phyloP scores from a whole-genome alignment of 1,139 yeast species.

The Torulaspora pretoriensis region DNA sequence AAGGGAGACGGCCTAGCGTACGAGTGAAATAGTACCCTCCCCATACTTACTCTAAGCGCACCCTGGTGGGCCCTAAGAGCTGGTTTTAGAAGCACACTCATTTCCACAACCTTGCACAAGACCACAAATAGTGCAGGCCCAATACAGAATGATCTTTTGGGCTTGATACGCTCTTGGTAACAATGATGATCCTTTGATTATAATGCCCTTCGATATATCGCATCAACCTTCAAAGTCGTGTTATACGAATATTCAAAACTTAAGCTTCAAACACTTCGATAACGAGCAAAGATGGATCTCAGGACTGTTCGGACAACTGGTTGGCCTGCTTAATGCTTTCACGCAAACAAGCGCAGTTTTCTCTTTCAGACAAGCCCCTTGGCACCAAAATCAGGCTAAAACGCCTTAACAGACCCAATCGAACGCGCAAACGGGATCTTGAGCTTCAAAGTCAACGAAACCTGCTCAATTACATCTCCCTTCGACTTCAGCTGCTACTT shows the following conservation, averaged over 20 bases:
- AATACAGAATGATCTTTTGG: background rate
- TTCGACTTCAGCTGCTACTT: background rate
- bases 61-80: slow-evolving; percentile 4
- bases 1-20: slow-evolving; percentile 21
- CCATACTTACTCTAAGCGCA: background rate
- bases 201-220: slow-evolving; percentile 1
- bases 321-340: no score
- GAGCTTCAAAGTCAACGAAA: background rate
- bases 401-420: background rate
- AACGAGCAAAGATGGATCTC: no score
- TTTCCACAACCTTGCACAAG: background rate
- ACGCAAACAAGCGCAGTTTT: no score
- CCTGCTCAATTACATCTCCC: background rate
- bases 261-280: background rate
- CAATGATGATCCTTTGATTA: background rate
- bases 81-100: slow-evolving; percentile 2
- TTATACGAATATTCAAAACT: background rate
- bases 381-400: background rate
- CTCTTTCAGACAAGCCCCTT: no score
- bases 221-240: background rate
- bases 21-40: slow-evolving; percentile 14
- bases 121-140: background rate
- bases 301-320: no score
- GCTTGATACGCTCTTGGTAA: background rate
- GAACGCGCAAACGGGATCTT: background rate